Evolutionary conservation across 352 stramenopile species (phyloP).

Genomic region (Phytopythium delawarense): DNA sequence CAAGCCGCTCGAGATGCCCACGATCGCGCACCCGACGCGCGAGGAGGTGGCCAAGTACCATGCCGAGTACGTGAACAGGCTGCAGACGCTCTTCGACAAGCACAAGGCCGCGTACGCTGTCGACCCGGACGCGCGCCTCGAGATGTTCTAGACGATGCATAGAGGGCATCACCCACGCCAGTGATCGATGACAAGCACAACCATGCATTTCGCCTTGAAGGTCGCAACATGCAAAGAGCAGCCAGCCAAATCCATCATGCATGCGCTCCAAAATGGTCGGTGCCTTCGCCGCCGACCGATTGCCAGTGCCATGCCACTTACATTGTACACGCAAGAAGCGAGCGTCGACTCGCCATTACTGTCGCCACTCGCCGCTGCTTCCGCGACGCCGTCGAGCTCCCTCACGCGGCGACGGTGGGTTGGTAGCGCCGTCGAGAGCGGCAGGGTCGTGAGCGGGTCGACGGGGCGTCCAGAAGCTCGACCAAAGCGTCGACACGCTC

Average conservation of each 20-base stretch:
- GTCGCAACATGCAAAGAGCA: background rate
- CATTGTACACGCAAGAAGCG: background rate
- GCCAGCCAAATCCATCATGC: background rate
- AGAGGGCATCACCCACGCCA: background rate
- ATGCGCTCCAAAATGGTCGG: background rate
- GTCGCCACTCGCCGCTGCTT: constrained; percentile 3
- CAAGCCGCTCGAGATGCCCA: constrained; percentile 80
- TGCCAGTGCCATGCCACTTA: background rate
- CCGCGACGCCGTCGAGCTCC: background rate
- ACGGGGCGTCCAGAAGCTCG: constrained; percentile 16
- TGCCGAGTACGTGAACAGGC: constrained; percentile 74
- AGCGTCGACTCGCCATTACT: background rate
- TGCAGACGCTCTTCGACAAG: constrained; percentile 85
- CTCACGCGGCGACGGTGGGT: background rate
- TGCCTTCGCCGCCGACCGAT: background rate
- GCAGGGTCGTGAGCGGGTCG: constrained; percentile 5
- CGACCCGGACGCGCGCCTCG: constrained; percentile 47
- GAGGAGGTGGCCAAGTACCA: constrained; percentile 90
- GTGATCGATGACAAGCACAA: background rate
- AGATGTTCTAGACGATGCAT: constrained; percentile 37
- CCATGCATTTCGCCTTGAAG: background rate
- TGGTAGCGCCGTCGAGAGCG: background rate
- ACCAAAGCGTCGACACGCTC: constrained; percentile 34
- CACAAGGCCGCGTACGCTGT: constrained; percentile 80
- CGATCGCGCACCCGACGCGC: constrained; percentile 78